Conservation (phyloP, 768 basidiomycete species). For the Leccinum imitatum region DNA sequence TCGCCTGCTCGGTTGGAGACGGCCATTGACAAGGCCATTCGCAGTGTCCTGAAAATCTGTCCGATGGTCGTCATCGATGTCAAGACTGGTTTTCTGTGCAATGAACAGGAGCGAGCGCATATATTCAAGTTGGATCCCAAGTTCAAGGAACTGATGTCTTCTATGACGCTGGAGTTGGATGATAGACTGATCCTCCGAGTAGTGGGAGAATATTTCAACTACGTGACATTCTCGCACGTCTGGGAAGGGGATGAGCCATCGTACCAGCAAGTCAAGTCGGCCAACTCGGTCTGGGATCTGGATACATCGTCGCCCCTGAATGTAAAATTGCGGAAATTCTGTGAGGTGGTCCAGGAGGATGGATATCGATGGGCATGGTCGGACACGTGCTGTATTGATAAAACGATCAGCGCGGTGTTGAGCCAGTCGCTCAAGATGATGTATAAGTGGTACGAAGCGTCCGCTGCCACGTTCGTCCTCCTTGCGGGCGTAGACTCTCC, state of each 20-base stretch:
- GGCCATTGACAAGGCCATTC: background rate
- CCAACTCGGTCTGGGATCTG: background rate
- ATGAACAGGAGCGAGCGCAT: background rate
- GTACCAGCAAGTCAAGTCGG: background rate
- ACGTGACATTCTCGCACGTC: background rate
- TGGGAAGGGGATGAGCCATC: background rate
- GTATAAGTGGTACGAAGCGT: background rate
- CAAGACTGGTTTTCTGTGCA: background rate
- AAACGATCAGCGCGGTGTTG: background rate
- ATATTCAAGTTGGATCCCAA: background rate
- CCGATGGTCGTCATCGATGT: background rate
- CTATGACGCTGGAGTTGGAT: background rate
- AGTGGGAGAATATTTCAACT: background rate
- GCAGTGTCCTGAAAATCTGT: background rate
- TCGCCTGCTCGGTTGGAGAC: background rate
- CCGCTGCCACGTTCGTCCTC: background rate
- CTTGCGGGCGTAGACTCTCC: background rate
- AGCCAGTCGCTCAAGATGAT: background rate
- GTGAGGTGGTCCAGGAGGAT: background rate
- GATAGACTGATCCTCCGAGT: background rate
- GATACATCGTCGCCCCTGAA: background rate
- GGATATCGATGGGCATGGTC: background rate
- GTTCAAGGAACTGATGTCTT: background rate
- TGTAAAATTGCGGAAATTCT: background rate
- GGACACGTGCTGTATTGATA: background rate